Base-by-base conservation (phyloP, 1,139 yeast species). In the Suhomyces wounanorum region DNA sequence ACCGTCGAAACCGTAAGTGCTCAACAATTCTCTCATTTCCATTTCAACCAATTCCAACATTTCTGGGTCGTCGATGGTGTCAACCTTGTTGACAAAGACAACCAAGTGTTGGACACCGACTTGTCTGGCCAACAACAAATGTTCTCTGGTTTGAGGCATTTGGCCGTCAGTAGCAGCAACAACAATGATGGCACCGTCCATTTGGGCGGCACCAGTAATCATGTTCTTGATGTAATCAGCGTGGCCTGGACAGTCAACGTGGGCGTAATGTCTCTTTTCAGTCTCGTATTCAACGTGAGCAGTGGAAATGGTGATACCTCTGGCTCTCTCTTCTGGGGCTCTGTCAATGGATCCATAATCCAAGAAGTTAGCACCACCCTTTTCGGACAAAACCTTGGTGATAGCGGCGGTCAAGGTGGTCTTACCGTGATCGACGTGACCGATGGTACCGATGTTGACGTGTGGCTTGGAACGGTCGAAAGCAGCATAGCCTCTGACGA, bases 141-240 rank as follows among this genome's bases (percentile, higher is more conserved):
- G 99, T 79, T 94, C 99, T 81, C 97, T 89, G 63, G 99, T 95
- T 81, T 94, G 99, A 69, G 97, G 98, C 99, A 94, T 94, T 78
- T 92, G 97, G 68, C 99, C 99, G 69, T 94, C 99, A 54, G 96
- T 82, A 59, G 99, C 99, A 67, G 98, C 98, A 73, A 94, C 99
- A 59, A 94, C 99, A 78, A 94, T 92, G 66, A 94, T 92, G 62
- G 98, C 99, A 81, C 98, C 98, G 73, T 94, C 99, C 98, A 92
- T 92, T 75, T 94, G 97, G 64, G 98, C 97, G 65, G 98, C 98
- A 85, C 98, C 98, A 61, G 97, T 90, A 75, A 94, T 94, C 98
- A 94, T 94, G 75, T 92, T 92, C 81, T 94, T 94, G 75, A 94
- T 94, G 76, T 92, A 94, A 82, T 94, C 98, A 59, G 96, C 96